Percentiles rank a stretch among this genome's conserved stretches.
Evolutionary conservation across 768 basidiomycete species (phyloP).

Genomic region (Galerina sulciceps): DNA sequence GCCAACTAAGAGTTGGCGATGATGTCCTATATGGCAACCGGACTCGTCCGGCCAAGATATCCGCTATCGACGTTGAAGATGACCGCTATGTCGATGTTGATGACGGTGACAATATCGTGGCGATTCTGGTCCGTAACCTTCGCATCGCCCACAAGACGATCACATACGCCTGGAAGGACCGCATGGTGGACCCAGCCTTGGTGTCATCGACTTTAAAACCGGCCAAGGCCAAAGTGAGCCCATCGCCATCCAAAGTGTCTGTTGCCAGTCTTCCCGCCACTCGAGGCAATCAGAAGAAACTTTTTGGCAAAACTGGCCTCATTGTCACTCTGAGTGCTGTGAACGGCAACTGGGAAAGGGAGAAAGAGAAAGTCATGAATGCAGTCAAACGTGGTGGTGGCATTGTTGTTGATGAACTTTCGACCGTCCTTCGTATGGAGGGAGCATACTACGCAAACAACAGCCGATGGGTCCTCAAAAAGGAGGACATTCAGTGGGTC

Average conservation of each 20-base stretch:
- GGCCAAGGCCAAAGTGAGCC: constrained; percentile 34
- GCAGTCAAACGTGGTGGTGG: constrained; percentile 59
- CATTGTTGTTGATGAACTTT: constrained; percentile 65
- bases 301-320: constrained; percentile 56
- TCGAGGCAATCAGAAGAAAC: constrained; percentile 34
- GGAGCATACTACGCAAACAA: constrained; percentile 46
- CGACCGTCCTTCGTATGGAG: constrained; percentile 56
- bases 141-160: constrained; percentile 58
- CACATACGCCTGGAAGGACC: constrained; percentile 55
- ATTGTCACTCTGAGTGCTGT: constrained; percentile 56
- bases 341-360: constrained; percentile 38
- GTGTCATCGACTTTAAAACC: constrained; percentile 49
- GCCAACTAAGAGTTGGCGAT: constrained; percentile 58
- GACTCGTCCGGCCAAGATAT: constrained; percentile 35
- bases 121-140: constrained; percentile 42
- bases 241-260: constrained; percentile 55
- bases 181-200: constrained; percentile 42
- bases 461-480: constrained; percentile 57
- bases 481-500: constrained; percentile 50
- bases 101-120: constrained; percentile 40
- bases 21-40: constrained; percentile 46
- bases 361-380: constrained; percentile 45
- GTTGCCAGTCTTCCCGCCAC: constrained; percentile 38
- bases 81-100: constrained; percentile 39
- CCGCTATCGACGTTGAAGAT: constrained; percentile 33